A percentile compares a stretch with the other conserved stretches of the same genome.
Evolutionary conservation across 2,329 filamentous ascomycete species (phyloP).

Genomic region (Talaromyces albobiverticillius): DNA sequence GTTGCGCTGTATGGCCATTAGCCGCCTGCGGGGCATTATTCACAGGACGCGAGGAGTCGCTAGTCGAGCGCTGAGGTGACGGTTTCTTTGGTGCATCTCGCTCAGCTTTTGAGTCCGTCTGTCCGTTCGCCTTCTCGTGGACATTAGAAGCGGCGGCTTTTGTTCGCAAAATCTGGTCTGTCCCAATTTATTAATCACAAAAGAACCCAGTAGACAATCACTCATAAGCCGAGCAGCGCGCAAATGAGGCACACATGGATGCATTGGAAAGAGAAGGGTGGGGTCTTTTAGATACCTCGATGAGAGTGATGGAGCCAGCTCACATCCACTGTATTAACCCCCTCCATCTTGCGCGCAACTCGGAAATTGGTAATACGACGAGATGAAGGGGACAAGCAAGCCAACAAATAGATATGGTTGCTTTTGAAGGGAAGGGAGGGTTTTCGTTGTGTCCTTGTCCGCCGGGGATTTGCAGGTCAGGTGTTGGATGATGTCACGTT

Average conservation of each 20-base stretch:
- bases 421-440: not conserved
- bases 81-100: slow-evolving; percentile 18
- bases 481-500: slow-evolving; percentile 16
- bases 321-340: slow-evolving; percentile 78
- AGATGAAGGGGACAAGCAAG: not conserved
- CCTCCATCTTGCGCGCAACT: slow-evolving; percentile 61
- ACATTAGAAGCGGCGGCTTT: slow-evolving; percentile 33
- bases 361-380: not conserved
- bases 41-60: slow-evolving; percentile 13
- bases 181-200: slow-evolving; percentile 21
- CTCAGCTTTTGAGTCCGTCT: slow-evolving; percentile 22
- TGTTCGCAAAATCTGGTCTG: slow-evolving; percentile 17
- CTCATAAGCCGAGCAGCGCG: not conserved
- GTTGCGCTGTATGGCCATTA: not conserved
- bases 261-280: not conserved
- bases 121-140: slow-evolving; percentile 26
- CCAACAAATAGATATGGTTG: not conserved
- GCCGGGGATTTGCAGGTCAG: slow-evolving; percentile 8
- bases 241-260: not conserved
- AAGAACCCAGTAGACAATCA: slow-evolving; percentile 26
- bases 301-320: slow-evolving; percentile 85
- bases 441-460: not conserved
- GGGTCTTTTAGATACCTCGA: slow-evolving; percentile 61
- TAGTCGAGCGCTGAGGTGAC: slow-evolving; percentile 11
- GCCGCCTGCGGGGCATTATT: not conserved